Conservation (phyloP, 192 early-diverging fungal species). For the Pilaira anomala region DNA sequence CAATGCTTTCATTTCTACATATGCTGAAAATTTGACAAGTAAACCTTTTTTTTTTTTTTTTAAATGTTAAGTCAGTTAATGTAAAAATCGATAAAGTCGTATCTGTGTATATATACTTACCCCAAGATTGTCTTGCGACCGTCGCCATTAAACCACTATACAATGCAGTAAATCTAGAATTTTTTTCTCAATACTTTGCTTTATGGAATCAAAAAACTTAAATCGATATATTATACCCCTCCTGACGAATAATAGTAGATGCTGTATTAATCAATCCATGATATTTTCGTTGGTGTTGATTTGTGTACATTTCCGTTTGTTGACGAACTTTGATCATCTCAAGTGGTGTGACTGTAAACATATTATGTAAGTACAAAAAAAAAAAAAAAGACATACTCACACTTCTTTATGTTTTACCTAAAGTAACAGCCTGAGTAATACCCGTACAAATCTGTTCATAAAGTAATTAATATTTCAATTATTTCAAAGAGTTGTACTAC, state of each 20-base stretch:
- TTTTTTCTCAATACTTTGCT: not conserved
- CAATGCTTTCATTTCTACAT: slow-evolving; percentile 35
- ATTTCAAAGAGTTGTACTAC: not conserved
- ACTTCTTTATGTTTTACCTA: too few species aligned
- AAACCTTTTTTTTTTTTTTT: too few species aligned
- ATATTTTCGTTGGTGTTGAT: slow-evolving; percentile 31
- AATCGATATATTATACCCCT: slow-evolving; percentile 28
- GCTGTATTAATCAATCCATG: slow-evolving; percentile 35
- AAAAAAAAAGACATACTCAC: not conserved
- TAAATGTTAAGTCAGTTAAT: too few species aligned
- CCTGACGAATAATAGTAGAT: slow-evolving; percentile 29
- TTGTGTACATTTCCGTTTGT: slow-evolving; percentile 40
- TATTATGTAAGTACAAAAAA: not conserved
- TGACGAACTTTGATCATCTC: slow-evolving; percentile 46
- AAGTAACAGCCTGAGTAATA: slow-evolving; percentile 39
- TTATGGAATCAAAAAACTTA: not conserved
- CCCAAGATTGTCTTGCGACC: slow-evolving; percentile 45
- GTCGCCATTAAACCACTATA: slow-evolving; percentile 44
- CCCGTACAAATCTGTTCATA: slow-evolving; percentile 38
- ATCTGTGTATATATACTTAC: slow-evolving; percentile 15
- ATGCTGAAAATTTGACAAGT: slow-evolving; percentile 41
- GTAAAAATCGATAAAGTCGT: not conserved
- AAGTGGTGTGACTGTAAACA: slow-evolving; percentile 38
- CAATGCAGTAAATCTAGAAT: slow-evolving; percentile 31
- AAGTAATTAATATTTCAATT: not conserved